These are phyloP conservation scores for Cyclostephanos tholiformis DNA, from an alignment of 108 stramenopile genomes.

Conservation along the genomic window DNA sequence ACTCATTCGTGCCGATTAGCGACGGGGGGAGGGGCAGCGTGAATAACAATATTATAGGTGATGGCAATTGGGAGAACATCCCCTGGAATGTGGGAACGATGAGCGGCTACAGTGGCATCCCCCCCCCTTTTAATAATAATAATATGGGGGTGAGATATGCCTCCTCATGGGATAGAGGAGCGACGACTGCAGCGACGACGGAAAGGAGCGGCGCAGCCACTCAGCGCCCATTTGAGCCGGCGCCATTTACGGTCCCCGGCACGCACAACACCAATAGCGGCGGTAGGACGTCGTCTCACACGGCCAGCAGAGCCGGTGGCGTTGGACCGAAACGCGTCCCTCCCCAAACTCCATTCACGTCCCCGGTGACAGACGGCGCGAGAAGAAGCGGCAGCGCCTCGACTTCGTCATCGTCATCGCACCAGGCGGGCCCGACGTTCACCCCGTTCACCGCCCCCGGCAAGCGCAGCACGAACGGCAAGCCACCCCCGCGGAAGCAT, in stretches of 20 bases:
- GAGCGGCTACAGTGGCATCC: no score
- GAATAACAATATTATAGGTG: neutral
- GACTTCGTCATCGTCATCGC: neutral
- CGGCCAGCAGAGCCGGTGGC: neutral
- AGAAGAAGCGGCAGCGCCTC: neutral
- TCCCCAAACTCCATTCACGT: conserved; percentile 27
- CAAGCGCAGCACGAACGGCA: conserved; percentile 21
- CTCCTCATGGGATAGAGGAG: neutral
- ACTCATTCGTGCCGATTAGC: conserved; percentile 18
- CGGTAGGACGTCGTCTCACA: conserved; percentile 1
- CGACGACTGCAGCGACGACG: neutral
- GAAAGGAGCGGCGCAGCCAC: conserved; percentile 14
- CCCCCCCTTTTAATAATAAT: neutral
- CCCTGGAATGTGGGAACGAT: neutral
- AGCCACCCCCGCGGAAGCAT: conserved; percentile 26
- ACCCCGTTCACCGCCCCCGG: conserved; percentile 19
- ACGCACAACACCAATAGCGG: conserved; percentile 24
- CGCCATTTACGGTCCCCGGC: conserved; percentile 40
- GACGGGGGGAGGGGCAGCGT: neutral
- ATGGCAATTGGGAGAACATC: neutral
- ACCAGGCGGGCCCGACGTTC: conserved; percentile 1
- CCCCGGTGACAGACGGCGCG: conserved; percentile 15
- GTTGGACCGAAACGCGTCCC: conserved; percentile 11
- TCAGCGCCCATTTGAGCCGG: conserved; percentile 42
- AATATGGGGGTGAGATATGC: neutral